Evolutionary conservation across 192 early-diverging fungal species (phyloP), one percentile per base, ranked within the genome.

Genomic region (Mortierella hygrophila): DNA sequence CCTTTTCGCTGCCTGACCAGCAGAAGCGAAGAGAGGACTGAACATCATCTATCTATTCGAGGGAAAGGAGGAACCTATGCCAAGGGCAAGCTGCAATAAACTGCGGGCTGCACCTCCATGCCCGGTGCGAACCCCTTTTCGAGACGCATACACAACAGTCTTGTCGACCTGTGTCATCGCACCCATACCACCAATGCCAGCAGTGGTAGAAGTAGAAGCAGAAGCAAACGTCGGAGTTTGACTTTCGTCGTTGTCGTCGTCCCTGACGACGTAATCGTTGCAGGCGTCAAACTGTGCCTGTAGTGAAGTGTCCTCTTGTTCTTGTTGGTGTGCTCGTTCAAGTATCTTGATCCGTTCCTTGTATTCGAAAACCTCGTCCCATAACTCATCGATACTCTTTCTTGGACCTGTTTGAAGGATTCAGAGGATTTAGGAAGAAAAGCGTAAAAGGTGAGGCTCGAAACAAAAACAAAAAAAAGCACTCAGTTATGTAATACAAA

Each of bases 301-400:
- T 0, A 44, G 68, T 42, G 73, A 32, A 44, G 46, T 60, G 4
- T 38, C 15, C 0, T 74, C 78, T 63, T 85, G 82, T 16, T 42
- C 75, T 68, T 74, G 72, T 42, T 77, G 70, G 32, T 65, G 60
- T 32, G 77, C 46, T 44, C 73, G 70, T 38, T 86, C 75, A 26
- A 80, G 75, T 9, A 73, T 49, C 72, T 81, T 86, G 38, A 81
- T 81, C 21, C 79, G 79, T 26, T 81, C 71, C 23, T 81, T 79
- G 60, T 86, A 86, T 29, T 86, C 79, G 68, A 86, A 86, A 18
- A 86, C 84, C 26, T 86, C 79, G 44, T 81, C 84, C 79, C 84
- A 86, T 6, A 86, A 32, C 65, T 74, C 71, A 37, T 86, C 75
- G 20, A 86, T 86, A 37, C 79, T 75, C 65, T 86, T 86, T 49